Base-by-base conservation (phyloP, 2,329 filamentous ascomycete genomes). In the Chrysoporthe deuterocubensis region DNA sequence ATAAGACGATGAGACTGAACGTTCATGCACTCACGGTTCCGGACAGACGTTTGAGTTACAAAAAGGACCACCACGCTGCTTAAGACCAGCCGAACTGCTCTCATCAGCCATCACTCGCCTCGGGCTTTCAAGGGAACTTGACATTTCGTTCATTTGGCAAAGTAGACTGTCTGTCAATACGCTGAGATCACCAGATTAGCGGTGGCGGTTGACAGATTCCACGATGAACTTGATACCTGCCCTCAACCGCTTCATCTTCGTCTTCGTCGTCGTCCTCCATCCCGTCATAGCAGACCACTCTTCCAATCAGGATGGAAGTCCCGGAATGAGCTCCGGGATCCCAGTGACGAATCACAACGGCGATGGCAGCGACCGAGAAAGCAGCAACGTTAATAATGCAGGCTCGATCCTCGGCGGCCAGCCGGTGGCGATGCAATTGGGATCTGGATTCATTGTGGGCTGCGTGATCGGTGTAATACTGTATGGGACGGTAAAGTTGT, bases 381-480 rank as follows among this genome's bases (percentile, higher is more conserved):
- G n/a, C 62, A 26, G 18, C 54, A 43, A 16, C 13, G 14, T 34
- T 13, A n/a, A 11, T 2, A 3, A 40, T 21, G 14, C 57, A n/a
- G 43, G 14, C 7, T 48, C 63, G 7, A 4, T 34, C n/a, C 2
- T 26, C 6, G 63, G 66, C 9, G 46, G 34, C 48, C 63, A 68
- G 32, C 57, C 68, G 1, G 37, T 58, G n/a, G 64, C 66, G 14
- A 58, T 68, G 1, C 68, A 70, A 32, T 50, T 70, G 8, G 68
- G 66, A 1, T 46, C 66, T 13, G 68, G 68, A 3, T 70, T 70
- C 16, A 50, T 70, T 8, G 62, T 70, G 40, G 68, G 68, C 9
- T 68, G 66, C 42, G 64, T 70, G 11, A 54, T 68, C 9, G 68
- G 68, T 3, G 66, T 64, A 21, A 1, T 66, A 2, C 8, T 62